Evolutionary conservation across 148 eudicot genomes (phyloP).

Genomic region (Persicaria maculosa): DNA sequence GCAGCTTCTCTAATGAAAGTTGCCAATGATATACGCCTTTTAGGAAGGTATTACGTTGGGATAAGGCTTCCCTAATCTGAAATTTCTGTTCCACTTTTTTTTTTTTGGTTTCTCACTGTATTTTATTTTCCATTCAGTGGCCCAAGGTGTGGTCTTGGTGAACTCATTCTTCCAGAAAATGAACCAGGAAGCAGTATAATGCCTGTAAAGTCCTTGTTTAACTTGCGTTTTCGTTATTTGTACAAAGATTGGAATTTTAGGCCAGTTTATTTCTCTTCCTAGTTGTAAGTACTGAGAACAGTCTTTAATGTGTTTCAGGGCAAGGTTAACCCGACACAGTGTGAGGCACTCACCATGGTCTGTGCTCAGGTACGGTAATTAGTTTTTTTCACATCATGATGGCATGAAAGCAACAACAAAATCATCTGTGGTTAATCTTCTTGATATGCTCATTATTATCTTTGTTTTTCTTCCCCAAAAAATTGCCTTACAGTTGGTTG

Average conservation of each 20-base stretch:
- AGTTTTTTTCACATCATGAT: background rate
- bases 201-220: conserved; percentile 54
- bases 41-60: conserved; percentile 69
- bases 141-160: conserved; percentile 97
- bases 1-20: conserved; percentile 93
- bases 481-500: background rate
- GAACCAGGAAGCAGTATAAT: conserved; percentile 99
- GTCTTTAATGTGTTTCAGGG: conserved; percentile 41
- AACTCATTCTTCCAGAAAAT: conserved; percentile 96
- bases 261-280: background rate
- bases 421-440: background rate
- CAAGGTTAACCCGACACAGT: conserved; percentile 97
- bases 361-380: conserved; percentile 74
- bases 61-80: background rate
- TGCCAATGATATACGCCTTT: conserved; percentile 87
- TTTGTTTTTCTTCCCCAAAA: background rate
- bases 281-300: background rate
- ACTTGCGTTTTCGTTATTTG: background rate
- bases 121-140: conserved; percentile 47
- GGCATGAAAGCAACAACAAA: background rate
- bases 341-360: conserved; percentile 99
- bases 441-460: background rate
- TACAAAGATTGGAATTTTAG: background rate
- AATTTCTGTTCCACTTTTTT: background rate
- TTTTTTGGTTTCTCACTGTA: conserved; percentile 13